These are phyloP conservation scores for Gymnopilus junonius DNA, from an alignment of 768 basidiomycete species.

Conservation along the genomic window DNA sequence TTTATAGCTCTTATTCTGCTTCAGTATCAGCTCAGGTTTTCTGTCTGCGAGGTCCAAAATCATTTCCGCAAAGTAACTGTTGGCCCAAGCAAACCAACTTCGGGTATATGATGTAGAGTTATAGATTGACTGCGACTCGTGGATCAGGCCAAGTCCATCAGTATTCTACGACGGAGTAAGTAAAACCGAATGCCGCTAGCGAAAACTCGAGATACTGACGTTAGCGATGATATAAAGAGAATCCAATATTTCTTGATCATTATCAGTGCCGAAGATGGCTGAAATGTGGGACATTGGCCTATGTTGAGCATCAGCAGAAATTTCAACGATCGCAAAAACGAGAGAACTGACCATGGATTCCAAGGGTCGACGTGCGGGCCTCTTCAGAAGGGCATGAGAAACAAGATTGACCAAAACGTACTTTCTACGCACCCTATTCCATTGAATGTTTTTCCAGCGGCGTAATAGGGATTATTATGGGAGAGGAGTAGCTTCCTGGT, in stretches of 20 bases:
- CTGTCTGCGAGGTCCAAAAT: slow-evolving; percentile 74
- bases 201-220: slow-evolving; percentile 42
- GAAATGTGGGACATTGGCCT: slow-evolving; percentile 85
- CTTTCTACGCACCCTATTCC: slow-evolving; percentile 62
- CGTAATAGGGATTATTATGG: slow-evolving; percentile 69
- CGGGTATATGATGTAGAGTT: slow-evolving; percentile 61
- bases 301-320: slow-evolving; percentile 1
- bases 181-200: not conserved
- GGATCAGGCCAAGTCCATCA: slow-evolving; percentile 73
- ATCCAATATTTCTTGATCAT: slow-evolving; percentile 68
- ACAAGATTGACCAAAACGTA: not conserved
- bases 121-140: slow-evolving; percentile 75
- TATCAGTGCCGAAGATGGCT: slow-evolving; percentile 73
- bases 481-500: slow-evolving; percentile 69
- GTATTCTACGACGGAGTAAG: slow-evolving; percentile 56
- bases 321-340: not conserved
- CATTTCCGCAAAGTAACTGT: slow-evolving; percentile 86
- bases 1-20: slow-evolving; percentile 56
- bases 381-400: slow-evolving; percentile 37
- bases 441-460: slow-evolving; percentile 63
- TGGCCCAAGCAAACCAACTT: slow-evolving; percentile 85
- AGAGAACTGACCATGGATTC: slow-evolving; percentile 62
- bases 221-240: slow-evolving; percentile 70
- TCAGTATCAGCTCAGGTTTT: slow-evolving; percentile 72
- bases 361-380: slow-evolving; percentile 76